Evolutionary conservation across 2,329 filamentous ascomycete genomes (phyloP).

Genomic region (Hypoxylon sp.): DNA sequence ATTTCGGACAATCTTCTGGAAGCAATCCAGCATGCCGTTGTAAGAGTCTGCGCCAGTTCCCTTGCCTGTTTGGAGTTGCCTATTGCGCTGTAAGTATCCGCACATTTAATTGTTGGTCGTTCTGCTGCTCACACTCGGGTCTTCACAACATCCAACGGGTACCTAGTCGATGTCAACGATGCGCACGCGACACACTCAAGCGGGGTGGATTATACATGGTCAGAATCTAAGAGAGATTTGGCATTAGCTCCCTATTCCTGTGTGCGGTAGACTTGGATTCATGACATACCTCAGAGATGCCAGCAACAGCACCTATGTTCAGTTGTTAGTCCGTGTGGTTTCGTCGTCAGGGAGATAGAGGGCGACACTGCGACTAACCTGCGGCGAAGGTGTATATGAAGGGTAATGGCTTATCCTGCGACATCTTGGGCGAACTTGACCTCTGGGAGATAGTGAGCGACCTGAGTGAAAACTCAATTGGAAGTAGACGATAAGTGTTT

Average conservation of each 20-base stretch:
- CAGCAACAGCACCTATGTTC: constrained; percentile 84
- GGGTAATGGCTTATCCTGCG: constrained; percentile 81
- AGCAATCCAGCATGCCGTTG: constrained; percentile 98
- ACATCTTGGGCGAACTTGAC: constrained; percentile 65
- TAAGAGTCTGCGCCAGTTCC: constrained; percentile 84
- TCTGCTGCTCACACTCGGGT: constrained; percentile 84
- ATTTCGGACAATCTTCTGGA: constrained; percentile 94
- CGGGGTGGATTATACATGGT: constrained; percentile 75
- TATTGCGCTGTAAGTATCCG: constrained; percentile 57
- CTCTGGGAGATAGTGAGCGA: constrained; percentile 7
- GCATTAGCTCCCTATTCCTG: constrained; percentile 35
- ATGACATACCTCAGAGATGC: constrained; percentile 90
- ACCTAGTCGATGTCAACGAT: constrained; percentile 71
- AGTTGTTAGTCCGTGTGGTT: constrained; percentile 47
- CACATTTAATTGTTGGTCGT: constrained; percentile 5
- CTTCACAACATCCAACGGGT: constrained; percentile 98
- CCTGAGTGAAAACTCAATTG: constrained; percentile 24
- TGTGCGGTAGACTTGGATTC: neutral
- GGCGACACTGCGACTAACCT: constrained; percentile 68
- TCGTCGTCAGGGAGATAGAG: constrained; percentile 39
- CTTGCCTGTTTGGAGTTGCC: constrained; percentile 86
- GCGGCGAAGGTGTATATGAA: constrained; percentile 97
- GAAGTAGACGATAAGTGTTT: constrained; percentile 2
- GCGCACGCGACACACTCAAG: constrained; percentile 33
- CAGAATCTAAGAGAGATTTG: constrained; percentile 75